Evolutionary conservation across 192 early-diverging fungal species (phyloP).

Genomic region (Ambispora gerdemannii): DNA sequence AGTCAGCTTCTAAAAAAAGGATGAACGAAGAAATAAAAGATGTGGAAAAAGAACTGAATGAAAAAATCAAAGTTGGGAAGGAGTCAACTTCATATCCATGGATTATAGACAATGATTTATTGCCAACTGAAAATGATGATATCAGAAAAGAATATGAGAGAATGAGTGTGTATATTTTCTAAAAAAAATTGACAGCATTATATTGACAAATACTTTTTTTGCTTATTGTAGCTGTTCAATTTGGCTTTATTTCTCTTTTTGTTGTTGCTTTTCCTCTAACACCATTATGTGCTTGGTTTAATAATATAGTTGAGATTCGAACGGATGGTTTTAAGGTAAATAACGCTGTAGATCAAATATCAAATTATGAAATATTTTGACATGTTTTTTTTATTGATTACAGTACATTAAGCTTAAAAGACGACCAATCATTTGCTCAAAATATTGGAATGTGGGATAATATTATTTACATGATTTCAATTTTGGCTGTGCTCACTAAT

Average conservation of each 20-base stretch:
- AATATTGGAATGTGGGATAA: constrained; percentile 44
- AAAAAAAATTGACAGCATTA: not conserved
- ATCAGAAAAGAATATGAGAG: constrained; percentile 33
- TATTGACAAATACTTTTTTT: constrained; percentile 21
- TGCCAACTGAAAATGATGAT: not conserved
- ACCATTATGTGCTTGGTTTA: constrained; percentile 57
- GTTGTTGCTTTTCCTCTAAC: constrained; percentile 65
- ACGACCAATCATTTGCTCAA: constrained; percentile 37
- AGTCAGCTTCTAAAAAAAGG: no score
- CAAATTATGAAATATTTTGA: constrained; percentile 10
- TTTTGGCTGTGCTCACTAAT: constrained; percentile 42
- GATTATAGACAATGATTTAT: constrained; percentile 41
- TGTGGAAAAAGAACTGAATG: no score
- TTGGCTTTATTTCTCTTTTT: constrained; percentile 69
- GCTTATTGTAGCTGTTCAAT: constrained; percentile 53
- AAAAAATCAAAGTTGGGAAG: no score
- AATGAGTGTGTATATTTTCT: constrained; percentile 30
- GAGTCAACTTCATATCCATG: no score
- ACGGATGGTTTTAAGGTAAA: constrained; percentile 47
- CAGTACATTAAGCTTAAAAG: constrained; percentile 14
- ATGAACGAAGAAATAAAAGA: no score
- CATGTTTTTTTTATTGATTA: not conserved
- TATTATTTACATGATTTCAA: constrained; percentile 37
- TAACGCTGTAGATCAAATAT: not conserved
- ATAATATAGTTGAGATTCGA: constrained; percentile 59